Conservation (phyloP, 169 alveolate genomes). For the Eimeria falciformis region DNA sequence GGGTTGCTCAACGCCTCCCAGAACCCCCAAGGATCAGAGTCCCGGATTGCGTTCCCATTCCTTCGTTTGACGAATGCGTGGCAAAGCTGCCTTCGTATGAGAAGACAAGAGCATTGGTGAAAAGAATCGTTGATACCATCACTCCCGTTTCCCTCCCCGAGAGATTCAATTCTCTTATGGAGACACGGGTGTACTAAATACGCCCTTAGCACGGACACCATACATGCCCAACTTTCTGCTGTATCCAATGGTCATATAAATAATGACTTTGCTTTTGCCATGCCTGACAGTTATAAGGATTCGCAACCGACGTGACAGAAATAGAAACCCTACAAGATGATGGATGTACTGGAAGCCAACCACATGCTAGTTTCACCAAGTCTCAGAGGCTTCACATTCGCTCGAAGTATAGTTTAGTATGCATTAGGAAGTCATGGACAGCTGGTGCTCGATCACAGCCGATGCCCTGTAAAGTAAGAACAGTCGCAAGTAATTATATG, state of each 20-base stretch:
- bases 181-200: constrained; percentile 67
- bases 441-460: constrained; percentile 50
- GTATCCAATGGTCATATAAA: constrained; percentile 25
- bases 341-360: background rate
- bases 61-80: constrained; percentile 58
- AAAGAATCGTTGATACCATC: constrained; percentile 22
- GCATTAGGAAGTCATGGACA: constrained; percentile 1
- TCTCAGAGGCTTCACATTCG: background rate
- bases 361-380: background rate
- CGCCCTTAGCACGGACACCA: background rate
- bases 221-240: constrained; percentile 8
- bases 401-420: background rate
- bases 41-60: constrained; percentile 53
- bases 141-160: constrained; percentile 68
- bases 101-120: constrained; percentile 56
- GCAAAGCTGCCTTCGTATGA: constrained; percentile 69
- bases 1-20: constrained; percentile 68
- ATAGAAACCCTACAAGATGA: too few relatives aligned
- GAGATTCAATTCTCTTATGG: constrained; percentile 50
- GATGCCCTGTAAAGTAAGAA: constrained; percentile 66
- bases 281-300: too few relatives aligned
- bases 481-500: too few relatives aligned
- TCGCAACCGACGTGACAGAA: too few relatives aligned
- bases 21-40: constrained; percentile 48
- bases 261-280: constrained; percentile 33